Evolutionary conservation across 164 flowering plant genomes (phyloP).

Genomic region (Platanus orientalis): DNA sequence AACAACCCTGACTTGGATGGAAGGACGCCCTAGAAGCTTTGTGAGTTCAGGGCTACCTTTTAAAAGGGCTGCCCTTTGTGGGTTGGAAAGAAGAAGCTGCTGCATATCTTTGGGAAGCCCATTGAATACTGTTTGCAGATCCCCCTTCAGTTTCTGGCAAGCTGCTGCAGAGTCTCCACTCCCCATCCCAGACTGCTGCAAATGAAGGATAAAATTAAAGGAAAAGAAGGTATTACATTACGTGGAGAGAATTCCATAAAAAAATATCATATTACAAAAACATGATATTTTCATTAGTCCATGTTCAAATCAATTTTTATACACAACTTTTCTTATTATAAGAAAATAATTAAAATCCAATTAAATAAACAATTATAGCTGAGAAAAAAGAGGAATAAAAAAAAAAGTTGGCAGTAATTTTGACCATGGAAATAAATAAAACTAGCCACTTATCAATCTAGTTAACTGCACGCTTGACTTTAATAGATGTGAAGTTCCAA

Average conservation of each 20-base stretch:
- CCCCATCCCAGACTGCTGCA: slow-evolving; percentile 46
- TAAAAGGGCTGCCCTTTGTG: slow-evolving; percentile 63
- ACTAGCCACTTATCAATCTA: too few species aligned
- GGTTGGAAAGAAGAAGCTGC: slow-evolving; percentile 75
- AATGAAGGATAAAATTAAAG: slow-evolving; percentile 13
- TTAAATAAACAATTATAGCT: too few species aligned
- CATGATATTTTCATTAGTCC: not conserved
- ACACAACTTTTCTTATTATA: not conserved
- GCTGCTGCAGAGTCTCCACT: slow-evolving; percentile 38
- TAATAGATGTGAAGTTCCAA: too few species aligned
- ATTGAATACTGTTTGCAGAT: slow-evolving; percentile 61
- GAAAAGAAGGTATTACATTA: not conserved
- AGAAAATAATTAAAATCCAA: not conserved
- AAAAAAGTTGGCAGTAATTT: too few species aligned
- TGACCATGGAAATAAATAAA: too few species aligned
- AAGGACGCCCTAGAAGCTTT: slow-evolving; percentile 33
- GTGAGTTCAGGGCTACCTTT: slow-evolving; percentile 36
- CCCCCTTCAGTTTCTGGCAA: slow-evolving; percentile 64
- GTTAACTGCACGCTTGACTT: too few species aligned
- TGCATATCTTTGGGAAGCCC: slow-evolving; percentile 89
- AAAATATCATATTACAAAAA: not conserved
- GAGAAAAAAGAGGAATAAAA: too few species aligned
- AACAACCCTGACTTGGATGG: slow-evolving; percentile 13
- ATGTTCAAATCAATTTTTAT: not conserved
- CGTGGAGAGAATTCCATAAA: not conserved